Conservation (phyloP, 1,284 basidiomycete genomes). For the Boletus subluridellus region DNA sequence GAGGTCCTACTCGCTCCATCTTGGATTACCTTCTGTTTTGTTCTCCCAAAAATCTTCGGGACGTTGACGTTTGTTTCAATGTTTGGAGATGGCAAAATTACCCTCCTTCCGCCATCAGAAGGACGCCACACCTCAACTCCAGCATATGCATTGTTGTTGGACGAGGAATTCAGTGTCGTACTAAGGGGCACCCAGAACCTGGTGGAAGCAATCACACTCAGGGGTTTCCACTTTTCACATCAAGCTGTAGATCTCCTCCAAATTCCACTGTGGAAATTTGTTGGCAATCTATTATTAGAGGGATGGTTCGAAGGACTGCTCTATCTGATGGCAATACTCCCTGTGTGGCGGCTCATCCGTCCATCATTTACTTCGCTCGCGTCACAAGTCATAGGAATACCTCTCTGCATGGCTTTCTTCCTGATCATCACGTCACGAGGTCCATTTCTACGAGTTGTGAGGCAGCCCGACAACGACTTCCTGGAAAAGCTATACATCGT, state of each 20-base stretch:
- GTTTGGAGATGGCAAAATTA: not conserved
- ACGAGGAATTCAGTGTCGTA: not conserved
- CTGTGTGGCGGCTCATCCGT: not conserved
- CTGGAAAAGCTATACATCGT: too few species aligned
- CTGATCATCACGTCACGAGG: not conserved
- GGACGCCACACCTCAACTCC: too few species aligned
- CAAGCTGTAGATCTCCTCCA: not conserved
- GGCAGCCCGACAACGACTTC: too few species aligned
- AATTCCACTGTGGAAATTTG: not conserved
- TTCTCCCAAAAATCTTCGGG: not conserved
- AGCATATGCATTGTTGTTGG: too few species aligned
- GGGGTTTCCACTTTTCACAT: not conserved
- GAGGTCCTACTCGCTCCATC: not conserved
- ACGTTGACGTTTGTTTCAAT: not conserved
- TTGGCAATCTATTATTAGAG: not conserved
- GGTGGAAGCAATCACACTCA: constrained; percentile 1
- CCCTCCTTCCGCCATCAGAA: not conserved
- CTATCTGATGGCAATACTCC: not conserved
- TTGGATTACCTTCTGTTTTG: not conserved
- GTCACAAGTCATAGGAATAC: not conserved
- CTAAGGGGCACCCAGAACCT: not conserved
- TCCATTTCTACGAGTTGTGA: not conserved
- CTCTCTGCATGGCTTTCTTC: accelerated
- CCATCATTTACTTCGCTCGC: not conserved
- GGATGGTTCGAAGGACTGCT: not conserved